Percentiles rank a stretch among this genome's conserved stretches.
Evolutionary conservation across 1,284 basidiomycete genomes (phyloP).

Genomic region (Melanopsichium pennsylvanicum): DNA sequence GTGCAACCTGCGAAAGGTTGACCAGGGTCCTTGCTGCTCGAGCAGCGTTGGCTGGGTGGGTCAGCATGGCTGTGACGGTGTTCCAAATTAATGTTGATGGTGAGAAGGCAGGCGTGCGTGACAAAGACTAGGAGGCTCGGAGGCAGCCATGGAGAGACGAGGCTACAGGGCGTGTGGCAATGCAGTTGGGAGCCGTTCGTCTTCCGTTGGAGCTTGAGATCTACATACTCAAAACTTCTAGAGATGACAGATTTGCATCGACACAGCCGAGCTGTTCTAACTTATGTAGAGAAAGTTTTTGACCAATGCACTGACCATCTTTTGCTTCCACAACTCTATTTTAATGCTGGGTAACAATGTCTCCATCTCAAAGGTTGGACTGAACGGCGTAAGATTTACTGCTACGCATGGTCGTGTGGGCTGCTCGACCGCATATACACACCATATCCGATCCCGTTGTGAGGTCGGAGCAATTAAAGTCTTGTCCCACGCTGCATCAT

Average conservation of each 20-base stretch:
- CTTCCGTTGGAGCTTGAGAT: conserved; percentile 19
- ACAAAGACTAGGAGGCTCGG: background rate
- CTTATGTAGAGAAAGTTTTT: conserved; percentile 5
- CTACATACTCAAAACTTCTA: background rate
- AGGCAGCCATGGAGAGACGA: background rate
- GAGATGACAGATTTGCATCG: no score
- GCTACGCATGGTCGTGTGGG: no score
- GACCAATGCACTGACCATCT: conserved; percentile 13
- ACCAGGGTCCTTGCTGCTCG: conserved; percentile 19
- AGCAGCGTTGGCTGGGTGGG: conserved; percentile 12
- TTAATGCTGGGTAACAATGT: no score
- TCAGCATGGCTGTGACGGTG: conserved; percentile 5
- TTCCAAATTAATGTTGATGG: background rate
- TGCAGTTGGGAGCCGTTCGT: background rate
- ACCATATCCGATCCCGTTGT: no score
- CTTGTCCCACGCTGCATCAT: no score
- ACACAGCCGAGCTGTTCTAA: conserved; percentile 13
- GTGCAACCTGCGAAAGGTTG: conserved; percentile 11
- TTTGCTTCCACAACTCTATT: no score
- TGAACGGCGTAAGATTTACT: no score
- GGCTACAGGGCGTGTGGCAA: conserved; percentile 2
- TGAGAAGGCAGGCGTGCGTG: background rate
- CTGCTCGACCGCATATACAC: no score
- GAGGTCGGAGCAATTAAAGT: no score
- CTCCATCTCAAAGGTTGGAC: no score